A percentile compares a stretch with the other conserved stretches of the same genome.
Conservation (phyloP, 441 rosid genomes). For the Daphne laureola region DNA sequence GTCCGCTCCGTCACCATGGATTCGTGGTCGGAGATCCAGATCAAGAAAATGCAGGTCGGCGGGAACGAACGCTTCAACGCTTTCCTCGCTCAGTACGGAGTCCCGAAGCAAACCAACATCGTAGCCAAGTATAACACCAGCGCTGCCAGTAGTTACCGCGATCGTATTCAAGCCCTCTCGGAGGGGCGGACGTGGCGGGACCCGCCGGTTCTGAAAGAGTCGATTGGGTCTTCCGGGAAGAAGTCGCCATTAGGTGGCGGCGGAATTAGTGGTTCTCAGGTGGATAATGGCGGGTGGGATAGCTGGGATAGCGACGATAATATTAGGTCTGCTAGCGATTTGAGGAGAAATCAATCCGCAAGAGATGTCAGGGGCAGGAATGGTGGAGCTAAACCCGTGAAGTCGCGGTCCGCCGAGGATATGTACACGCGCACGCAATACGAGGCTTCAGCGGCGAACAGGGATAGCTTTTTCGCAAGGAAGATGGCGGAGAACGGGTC, state of each 20-base stretch:
- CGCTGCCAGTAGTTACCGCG: conserved; percentile 81
- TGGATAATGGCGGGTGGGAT: conserved; percentile 70
- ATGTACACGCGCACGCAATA: conserved; percentile 58
- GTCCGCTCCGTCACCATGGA: conserved; percentile 99
- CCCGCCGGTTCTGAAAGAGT: conserved; percentile 70
- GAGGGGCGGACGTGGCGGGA: conserved; percentile 87
- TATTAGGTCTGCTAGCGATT: conserved; percentile 43
- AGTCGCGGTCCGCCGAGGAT: conserved; percentile 85
- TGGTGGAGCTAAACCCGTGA: conserved; percentile 34
- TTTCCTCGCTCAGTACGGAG: conserved; percentile 62
- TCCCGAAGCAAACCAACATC: conserved; percentile 74
- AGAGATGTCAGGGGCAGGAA: conserved; percentile 51
- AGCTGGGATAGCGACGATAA: conserved; percentile 82
- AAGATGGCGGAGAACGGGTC: conserved; percentile 71
- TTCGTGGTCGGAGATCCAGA: conserved; percentile 97
- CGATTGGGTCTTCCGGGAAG: conserved; percentile 34
- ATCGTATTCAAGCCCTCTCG: conserved; percentile 77
- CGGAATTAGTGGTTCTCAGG: conserved; percentile 21
- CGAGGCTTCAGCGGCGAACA: conserved; percentile 82
- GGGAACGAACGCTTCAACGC: conserved; percentile 75
- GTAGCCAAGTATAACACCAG: conserved; percentile 74
- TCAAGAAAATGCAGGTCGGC: conserved; percentile 93
- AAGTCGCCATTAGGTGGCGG: conserved; percentile 57
- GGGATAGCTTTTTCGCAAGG: conserved; percentile 68
- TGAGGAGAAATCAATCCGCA: conserved; percentile 78